Evolutionary conservation across 371 early-diverging fungal species (phyloP).

Genomic region (Circinella minor): DNA sequence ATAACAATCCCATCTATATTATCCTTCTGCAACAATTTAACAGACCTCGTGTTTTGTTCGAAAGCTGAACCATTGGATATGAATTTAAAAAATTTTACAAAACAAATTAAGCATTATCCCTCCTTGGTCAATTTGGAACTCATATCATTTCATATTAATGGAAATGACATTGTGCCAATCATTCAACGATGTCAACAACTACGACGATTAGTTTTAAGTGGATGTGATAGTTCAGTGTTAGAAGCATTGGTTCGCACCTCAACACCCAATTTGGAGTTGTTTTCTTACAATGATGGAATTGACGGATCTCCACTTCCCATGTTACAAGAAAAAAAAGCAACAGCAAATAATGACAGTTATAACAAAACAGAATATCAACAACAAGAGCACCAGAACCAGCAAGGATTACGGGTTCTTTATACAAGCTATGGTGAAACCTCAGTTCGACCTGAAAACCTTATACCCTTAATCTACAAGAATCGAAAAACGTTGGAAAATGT

Average conservation of each 20-base stretch:
- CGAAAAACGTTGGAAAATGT: background rate
- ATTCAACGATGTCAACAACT: background rate
- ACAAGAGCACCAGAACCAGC: no score
- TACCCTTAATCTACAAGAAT: no score
- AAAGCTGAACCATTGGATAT: background rate
- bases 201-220: background rate
- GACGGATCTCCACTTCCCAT: no score
- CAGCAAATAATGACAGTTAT: no score
- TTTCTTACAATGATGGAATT: no score
- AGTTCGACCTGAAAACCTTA: no score
- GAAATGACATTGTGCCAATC: background rate
- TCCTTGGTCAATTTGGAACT: background rate
- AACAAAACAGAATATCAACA: no score
- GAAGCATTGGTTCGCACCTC: background rate
- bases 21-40: background rate
- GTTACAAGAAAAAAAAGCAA: no score
- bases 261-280: background rate
- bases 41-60: background rate
- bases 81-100: background rate
- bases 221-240: background rate
- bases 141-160: background rate
- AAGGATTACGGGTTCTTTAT: no score
- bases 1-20: background rate
- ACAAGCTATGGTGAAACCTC: no score
- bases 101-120: background rate